Evolutionary conservation across 2,329 filamentous ascomycete species (phyloP), one percentile per base, ranked within the genome.

Genomic region (Paecilomyces dactylethromorphus): DNA sequence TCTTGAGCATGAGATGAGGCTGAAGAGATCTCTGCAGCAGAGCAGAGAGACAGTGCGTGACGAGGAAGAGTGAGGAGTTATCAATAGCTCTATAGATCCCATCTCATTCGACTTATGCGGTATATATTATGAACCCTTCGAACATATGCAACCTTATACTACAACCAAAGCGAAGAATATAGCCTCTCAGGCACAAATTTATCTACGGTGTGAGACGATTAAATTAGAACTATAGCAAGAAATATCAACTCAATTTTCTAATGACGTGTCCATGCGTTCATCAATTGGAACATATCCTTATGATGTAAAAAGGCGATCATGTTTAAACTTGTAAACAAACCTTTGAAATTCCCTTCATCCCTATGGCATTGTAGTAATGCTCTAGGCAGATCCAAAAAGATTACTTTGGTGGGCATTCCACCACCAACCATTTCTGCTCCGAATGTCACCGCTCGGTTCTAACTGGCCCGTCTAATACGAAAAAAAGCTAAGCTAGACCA

Each of bases 1-100:
- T 66, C 68, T 68, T 0, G 66, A 68, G 0, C 67, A 63, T 32
- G 70, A 74, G 45, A 59, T 49, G 35, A 56, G 53, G 55, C n/a
- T 50, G 31, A 56, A 22, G 33, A 52, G 21, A 11, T 45, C 39
- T 45, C 39, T 45, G 39, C 39, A 45, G 39, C 39, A 45, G 18
- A 6, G 3, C 7, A 21, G 15, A 8, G 39, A 45, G 39, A 45
- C 4, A 8, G 39, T 3, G 5, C 39, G 39, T 6, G 39, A 45
- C 18, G 39, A 18, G 18, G 39, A 45, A n/a, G 39, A 18, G 10
- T 39, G 6, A n/a, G n/a, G n/a, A n/a, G n/a, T n/a, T n/a, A n/a
- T n/a, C n/a, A n/a, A 45, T 45, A 7, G 39, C 39, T 18, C 2
- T 7, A 45, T 33, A 33, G 12, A 33, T 33, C 15, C 15, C 3